Conservation (phyloP, 805 yeast species). For the Monosporozyma aerobia region DNA sequence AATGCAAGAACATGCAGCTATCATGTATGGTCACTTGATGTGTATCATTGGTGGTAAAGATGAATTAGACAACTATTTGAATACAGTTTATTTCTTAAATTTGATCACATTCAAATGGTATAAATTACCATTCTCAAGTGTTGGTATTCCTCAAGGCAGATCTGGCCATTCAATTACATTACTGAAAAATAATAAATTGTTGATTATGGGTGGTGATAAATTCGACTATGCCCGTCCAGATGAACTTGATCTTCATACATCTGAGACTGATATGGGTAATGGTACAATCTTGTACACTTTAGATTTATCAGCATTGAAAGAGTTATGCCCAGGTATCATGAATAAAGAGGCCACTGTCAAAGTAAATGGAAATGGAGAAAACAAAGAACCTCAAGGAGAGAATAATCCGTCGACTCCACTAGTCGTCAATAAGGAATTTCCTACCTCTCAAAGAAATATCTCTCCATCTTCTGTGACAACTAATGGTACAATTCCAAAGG, state of each 20-base stretch:
- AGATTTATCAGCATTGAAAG: slow-evolving; percentile 37
- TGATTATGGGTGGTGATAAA: slow-evolving; percentile 89
- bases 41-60: slow-evolving; percentile 88
- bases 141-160: slow-evolving; percentile 63
- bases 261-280: slow-evolving; percentile 42
- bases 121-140: slow-evolving; percentile 38
- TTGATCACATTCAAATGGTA: slow-evolving; percentile 66
- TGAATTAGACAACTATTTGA: slow-evolving; percentile 56
- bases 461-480: background rate
- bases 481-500: slow-evolving; percentile 2
- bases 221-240: slow-evolving; percentile 50
- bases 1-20: slow-evolving; percentile 83
- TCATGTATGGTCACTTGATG: slow-evolving; percentile 67
- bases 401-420: slow-evolving; percentile 15
- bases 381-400: background rate
- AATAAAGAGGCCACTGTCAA: slow-evolving; percentile 6
- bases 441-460: background rate
- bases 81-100: slow-evolving; percentile 65
- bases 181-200: slow-evolving; percentile 53
- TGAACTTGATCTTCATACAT: slow-evolving; percentile 43
- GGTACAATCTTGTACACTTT: slow-evolving; percentile 58
- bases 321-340: slow-evolving; percentile 32
- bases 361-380: background rate
- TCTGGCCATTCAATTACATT: slow-evolving; percentile 86
- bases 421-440: background rate